phyloP scores from a whole-genome alignment of 2,329 filamentous ascomycete genomes.

The Fusarium bactridioides region DNA sequence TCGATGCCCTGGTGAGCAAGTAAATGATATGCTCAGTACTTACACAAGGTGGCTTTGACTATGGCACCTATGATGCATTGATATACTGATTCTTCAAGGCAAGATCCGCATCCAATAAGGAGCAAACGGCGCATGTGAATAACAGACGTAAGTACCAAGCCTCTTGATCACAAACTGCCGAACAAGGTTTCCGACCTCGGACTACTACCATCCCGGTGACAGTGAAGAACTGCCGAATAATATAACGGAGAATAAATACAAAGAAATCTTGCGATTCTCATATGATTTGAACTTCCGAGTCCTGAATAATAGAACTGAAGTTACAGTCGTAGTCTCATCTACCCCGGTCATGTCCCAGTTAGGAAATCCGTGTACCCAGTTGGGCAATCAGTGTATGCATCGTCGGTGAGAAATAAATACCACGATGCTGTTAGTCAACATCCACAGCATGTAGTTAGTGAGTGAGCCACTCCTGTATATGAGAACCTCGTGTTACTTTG shows the following conservation, averaged over 20 bases:
- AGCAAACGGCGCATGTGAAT: neutral
- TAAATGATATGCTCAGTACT: neutral
- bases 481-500: neutral
- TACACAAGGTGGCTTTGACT: neutral
- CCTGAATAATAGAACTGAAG: neutral
- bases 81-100: neutral
- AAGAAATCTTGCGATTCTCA: neutral
- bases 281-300: neutral
- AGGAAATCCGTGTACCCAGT: slow-evolving; percentile 37
- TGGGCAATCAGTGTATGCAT: slow-evolving; percentile 40
- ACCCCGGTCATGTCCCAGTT: slow-evolving; percentile 6
- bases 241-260: neutral
- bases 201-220: neutral
- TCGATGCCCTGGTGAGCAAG: neutral
- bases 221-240: neutral
- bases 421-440: neutral
- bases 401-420: neutral
- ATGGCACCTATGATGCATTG: neutral
- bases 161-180: neutral
- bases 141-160: neutral
- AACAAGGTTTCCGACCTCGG: neutral
- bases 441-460: neutral
- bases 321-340: neutral
- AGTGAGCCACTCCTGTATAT: neutral
- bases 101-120: neutral